A percentile compares a stretch with the other conserved stretches of the same genome.
Evolutionary conservation across 164 flowering plant species (phyloP).

Genomic region (Stephania japonica): DNA sequence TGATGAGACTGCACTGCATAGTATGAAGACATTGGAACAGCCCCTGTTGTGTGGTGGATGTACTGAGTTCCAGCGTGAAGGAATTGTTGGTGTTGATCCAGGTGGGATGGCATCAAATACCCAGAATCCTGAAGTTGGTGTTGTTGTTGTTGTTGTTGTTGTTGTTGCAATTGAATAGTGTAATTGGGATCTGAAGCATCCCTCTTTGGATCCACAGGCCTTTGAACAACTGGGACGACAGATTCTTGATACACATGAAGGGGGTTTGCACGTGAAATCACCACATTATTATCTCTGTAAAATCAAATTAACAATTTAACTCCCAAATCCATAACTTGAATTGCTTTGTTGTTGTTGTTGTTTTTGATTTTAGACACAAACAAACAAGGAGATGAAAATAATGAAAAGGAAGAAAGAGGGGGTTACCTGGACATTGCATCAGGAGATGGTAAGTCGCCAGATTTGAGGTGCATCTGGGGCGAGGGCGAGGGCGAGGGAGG

Average conservation of each 20-base stretch:
- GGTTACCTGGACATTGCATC: conserved; percentile 33
- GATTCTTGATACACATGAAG: conserved; percentile 58
- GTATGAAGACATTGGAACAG: conserved; percentile 50
- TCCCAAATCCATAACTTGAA: conserved; percentile 13
- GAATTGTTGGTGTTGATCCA: conserved; percentile 37
- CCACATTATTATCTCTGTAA: conserved; percentile 57
- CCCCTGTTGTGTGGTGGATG: conserved; percentile 49
- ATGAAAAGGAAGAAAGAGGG: not conserved
- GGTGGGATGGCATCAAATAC: not conserved
- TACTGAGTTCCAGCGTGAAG: conserved; percentile 58
- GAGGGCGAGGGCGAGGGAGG: conserved; percentile 24
- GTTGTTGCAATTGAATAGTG: conserved; percentile 38
- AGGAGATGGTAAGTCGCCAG: conserved; percentile 32
- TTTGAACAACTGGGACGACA: conserved; percentile 30
- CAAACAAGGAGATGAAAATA: not conserved
- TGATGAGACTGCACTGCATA: conserved; percentile 56
- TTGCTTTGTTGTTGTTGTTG: no score
- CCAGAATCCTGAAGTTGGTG: conserved; percentile 4
- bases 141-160: conserved; percentile 15
- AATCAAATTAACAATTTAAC: conserved; percentile 9
- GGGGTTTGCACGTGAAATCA: conserved; percentile 43
- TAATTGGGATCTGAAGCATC: conserved; percentile 42
- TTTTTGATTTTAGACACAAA: no score
- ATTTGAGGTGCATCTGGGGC: conserved; percentile 35
- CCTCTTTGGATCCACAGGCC: conserved; percentile 37